Base-by-base conservation (phyloP, 2,329 filamentous ascomycete genomes). In the Cladosporium sp. region DNA sequence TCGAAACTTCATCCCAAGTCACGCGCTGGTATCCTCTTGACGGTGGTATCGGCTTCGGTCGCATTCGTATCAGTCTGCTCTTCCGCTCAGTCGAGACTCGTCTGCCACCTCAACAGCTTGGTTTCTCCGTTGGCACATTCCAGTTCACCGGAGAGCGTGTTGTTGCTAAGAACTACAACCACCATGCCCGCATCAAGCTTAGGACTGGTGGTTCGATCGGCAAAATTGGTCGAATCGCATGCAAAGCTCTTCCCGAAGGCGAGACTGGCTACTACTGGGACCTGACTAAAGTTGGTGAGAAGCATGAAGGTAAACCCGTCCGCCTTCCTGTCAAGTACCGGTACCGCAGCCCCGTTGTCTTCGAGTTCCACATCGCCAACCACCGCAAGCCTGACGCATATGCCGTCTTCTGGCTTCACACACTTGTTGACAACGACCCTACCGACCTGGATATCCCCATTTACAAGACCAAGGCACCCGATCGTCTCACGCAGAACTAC, bases 11-110 rank as follows among this genome's bases (percentile, higher is more conserved):
- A 58, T 95, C 89, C 39, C 89, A 97, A 67, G 80, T 85, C 49
- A 95, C 90, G 2, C 78, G 90, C 53, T 96, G 91, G 90, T 97
- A 96, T 66, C 92, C 93, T n/a, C 79, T 99, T 0, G 91, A 96
- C 64, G 93, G 92, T 18, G 93, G 93, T 9, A 85, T 97, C 56
- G 73, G 93, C 1, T 97, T 93, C 57, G 93, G 93, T 34, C 86
- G 92, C 7, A 80, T 95, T 53, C 85, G 91, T 36, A 86, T 99
- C 58, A 95, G 89, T 1, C 70, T 97, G 3, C 78, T 97, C 3
- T 96, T 96, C 80, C 85, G 92, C 22, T 91, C 88, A 22, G 82
- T 96, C 38, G 91, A 96, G 67, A 86, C 92, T 47, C 83, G 83
- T 40, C 76, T 97, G 1, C 91, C 91, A n/a, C 87, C 87, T 0